These are phyloP conservation scores for Xylaria scruposa DNA, from an alignment of 495 filamentous ascomycete genomes.

Conservation along the genomic window DNA sequence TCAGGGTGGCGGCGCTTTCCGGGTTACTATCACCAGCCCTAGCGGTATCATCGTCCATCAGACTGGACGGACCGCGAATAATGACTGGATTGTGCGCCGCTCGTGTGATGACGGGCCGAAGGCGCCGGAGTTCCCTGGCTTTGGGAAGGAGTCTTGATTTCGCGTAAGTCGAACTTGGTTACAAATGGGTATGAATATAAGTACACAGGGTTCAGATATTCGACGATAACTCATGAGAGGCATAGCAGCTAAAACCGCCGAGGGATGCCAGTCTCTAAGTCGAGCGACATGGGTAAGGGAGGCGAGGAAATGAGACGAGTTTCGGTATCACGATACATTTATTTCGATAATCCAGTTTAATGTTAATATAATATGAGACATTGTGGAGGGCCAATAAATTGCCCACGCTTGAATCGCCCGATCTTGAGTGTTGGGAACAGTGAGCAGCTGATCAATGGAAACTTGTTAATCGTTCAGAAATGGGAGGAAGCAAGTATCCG, in stretches of 20 bases:
- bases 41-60: slow-evolving; percentile 30
- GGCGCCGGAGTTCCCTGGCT: slow-evolving; percentile 24
- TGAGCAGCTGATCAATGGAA: neutral
- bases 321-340: neutral
- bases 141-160: slow-evolving; percentile 27
- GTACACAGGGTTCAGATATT: neutral
- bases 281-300: neutral
- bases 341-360: neutral
- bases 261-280: too few species aligned
- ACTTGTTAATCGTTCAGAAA: too few species aligned
- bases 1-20: slow-evolving; percentile 26
- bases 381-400: neutral
- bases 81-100: slow-evolving; percentile 27
- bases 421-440: neutral
- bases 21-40: slow-evolving; percentile 30
- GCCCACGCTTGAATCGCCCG: neutral
- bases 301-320: neutral
- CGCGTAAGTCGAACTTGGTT: neutral
- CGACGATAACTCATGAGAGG: too few species aligned
- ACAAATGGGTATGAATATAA: neutral
- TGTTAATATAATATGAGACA: slow-evolving; percentile 8
- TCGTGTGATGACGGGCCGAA: slow-evolving; percentile 16
- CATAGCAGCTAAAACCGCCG: too few species aligned
- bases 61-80: slow-evolving; percentile 21
- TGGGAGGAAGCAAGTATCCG: neutral